phyloP scores from a whole-genome alignment of 108 stramenopile species.

The Cylindrotheca closterium region DNA sequence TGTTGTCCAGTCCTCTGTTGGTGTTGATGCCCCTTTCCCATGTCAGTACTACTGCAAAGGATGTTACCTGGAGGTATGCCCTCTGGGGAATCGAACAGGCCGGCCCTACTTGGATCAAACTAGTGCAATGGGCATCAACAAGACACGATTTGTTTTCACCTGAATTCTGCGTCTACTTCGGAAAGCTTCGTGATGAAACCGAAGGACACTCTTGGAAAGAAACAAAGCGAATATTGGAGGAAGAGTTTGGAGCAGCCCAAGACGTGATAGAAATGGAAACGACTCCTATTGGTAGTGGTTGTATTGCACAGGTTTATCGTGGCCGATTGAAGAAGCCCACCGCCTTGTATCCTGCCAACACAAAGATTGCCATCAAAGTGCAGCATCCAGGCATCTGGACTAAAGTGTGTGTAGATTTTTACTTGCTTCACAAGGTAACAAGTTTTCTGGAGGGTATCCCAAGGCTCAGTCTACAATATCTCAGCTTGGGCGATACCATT shows the following conservation, averaged over 20 bases:
- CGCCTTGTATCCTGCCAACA: constrained; percentile 45
- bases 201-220: constrained; percentile 74
- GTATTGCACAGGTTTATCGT: constrained; percentile 90
- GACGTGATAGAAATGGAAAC: constrained; percentile 38
- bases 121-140: constrained; percentile 90
- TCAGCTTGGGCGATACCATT: constrained; percentile 77
- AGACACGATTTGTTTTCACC: constrained; percentile 86
- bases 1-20: constrained; percentile 44
- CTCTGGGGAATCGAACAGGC: constrained; percentile 87
- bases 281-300: constrained; percentile 82
- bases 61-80: constrained; percentile 72
- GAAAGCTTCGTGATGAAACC: constrained; percentile 83
- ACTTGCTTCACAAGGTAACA: constrained; percentile 71
- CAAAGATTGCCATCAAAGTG: constrained; percentile 83
- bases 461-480: constrained; percentile 67
- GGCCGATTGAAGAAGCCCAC: constrained; percentile 44
- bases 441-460: constrained; percentile 64
- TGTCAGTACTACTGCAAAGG: constrained; percentile 23
- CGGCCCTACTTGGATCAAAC: constrained; percentile 90
- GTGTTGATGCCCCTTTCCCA: constrained; percentile 43
- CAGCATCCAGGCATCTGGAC: constrained; percentile 84
- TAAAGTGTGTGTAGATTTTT: constrained; percentile 89
- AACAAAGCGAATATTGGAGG: constrained; percentile 58
- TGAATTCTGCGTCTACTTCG: constrained; percentile 82
- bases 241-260: constrained; percentile 62